These are phyloP conservation scores for Sporothrix protearum DNA, from an alignment of 2,329 filamentous ascomycete genomes.

Conservation along the genomic window DNA sequence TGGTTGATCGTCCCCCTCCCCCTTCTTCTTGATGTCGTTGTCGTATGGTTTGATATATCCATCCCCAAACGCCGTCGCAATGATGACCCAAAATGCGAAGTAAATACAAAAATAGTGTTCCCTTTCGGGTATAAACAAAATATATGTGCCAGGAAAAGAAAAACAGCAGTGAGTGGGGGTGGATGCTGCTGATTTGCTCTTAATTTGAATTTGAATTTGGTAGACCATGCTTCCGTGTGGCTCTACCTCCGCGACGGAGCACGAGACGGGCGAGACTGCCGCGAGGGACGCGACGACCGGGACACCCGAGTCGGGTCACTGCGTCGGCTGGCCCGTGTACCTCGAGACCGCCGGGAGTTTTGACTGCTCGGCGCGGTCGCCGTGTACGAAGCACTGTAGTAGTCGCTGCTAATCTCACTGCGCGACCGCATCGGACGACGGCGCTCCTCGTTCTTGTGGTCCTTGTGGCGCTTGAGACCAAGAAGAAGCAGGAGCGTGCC, in stretches of 20 bases:
- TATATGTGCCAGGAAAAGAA: conserved; percentile 15
- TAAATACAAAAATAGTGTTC: conserved; percentile 10
- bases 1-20: neutral
- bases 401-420: conserved; percentile 49
- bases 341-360: conserved; percentile 29
- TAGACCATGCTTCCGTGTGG: no score
- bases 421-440: conserved; percentile 41
- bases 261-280: conserved; percentile 17
- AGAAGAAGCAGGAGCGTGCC: conserved; percentile 53
- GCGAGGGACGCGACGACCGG: conserved; percentile 27
- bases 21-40: conserved; percentile 1
- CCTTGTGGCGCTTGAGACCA: conserved; percentile 50
- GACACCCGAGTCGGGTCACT: conserved; percentile 34
- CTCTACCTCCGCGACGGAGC: conserved; percentile 16
- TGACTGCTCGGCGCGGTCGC: conserved; percentile 42
- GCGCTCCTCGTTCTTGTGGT: conserved; percentile 43
- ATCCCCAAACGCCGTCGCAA: conserved; percentile 24
- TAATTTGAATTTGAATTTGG: neutral
- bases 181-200: no score
- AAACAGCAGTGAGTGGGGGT: neutral
- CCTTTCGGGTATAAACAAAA: neutral
- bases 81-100: conserved; percentile 16
- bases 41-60: conserved; percentile 5
- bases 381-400: conserved; percentile 52
- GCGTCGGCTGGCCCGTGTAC: conserved; percentile 30